These are phyloP conservation scores for Carex scoparia DNA, from an alignment of 176 grass and related monocot species.

Conservation along the genomic window DNA sequence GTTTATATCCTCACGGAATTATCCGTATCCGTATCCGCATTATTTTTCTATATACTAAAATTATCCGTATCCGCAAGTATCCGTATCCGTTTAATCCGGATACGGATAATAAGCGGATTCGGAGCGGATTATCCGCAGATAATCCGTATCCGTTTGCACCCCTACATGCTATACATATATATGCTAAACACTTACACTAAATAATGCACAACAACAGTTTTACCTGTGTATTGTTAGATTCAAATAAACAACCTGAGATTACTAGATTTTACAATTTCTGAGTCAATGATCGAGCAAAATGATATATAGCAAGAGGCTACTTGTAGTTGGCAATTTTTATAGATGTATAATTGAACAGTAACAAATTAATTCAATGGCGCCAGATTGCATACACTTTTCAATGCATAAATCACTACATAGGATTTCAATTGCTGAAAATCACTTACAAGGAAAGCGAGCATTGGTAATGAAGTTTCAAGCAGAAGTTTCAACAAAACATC, in stretches of 20 bases:
- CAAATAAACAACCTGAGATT: not conserved
- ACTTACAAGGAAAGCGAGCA: conserved; percentile 71
- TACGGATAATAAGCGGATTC: too few relatives aligned
- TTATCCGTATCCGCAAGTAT: too few relatives aligned
- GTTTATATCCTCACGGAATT: too few relatives aligned
- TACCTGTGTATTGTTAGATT: not conserved
- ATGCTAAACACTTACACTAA: not conserved
- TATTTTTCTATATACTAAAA: too few relatives aligned
- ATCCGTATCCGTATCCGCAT: too few relatives aligned
- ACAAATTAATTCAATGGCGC: not conserved
- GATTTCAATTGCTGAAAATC: conserved; percentile 6
- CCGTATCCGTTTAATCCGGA: too few relatives aligned
- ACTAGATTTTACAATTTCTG: not conserved
- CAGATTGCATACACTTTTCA: not conserved
- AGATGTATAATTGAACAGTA: conserved; percentile 9
- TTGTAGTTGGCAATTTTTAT: not conserved
- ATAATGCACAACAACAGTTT: not conserved
- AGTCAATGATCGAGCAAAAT: not conserved
- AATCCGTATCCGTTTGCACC: too few relatives aligned
- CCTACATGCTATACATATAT: not conserved
- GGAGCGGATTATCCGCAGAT: too few relatives aligned
- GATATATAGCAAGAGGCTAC: not conserved
- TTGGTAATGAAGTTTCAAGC: conserved; percentile 51
- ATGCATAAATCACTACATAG: not conserved
- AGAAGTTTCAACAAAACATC: conserved; percentile 73